Conservation (phyloP, 2,329 filamentous ascomycete genomes). For the Dryadomyces quercivorus region DNA sequence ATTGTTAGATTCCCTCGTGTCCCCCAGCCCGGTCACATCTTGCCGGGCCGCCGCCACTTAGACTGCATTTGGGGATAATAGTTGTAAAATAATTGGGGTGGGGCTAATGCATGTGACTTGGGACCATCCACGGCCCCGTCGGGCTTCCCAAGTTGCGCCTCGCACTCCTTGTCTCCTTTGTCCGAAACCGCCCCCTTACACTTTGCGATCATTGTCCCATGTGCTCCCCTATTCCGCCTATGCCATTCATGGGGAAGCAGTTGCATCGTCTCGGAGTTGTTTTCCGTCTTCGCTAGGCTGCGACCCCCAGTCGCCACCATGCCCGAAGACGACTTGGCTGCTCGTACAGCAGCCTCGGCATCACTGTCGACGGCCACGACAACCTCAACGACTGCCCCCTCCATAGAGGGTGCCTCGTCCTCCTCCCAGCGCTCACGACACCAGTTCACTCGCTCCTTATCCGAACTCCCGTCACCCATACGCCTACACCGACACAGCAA, state of each 20-base stretch:
- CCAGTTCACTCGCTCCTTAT: constrained; percentile 43
- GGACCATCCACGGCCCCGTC: not conserved
- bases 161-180: not conserved
- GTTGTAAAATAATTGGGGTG: no score
- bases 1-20: no score
- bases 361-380: not conserved
- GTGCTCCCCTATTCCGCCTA: not conserved
- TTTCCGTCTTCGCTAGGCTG: not conserved
- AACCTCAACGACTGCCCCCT: not conserved
- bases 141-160: not conserved
- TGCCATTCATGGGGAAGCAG: not conserved
- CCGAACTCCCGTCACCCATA: constrained; percentile 37
- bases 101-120: not conserved
- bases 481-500: constrained; percentile 19
- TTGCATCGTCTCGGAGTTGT: not conserved
- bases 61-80: no score
- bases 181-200: not conserved
- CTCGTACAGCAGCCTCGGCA: not conserved
- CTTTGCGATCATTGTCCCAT: not conserved
- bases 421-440: constrained; percentile 26
- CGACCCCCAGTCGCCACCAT: not conserved
- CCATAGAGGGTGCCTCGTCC: not conserved
- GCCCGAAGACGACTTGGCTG: not conserved
- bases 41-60: no score
- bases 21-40: no score